Conservation (phyloP, 345 rosid genomes). For the Conringia planisiliqua region DNA sequence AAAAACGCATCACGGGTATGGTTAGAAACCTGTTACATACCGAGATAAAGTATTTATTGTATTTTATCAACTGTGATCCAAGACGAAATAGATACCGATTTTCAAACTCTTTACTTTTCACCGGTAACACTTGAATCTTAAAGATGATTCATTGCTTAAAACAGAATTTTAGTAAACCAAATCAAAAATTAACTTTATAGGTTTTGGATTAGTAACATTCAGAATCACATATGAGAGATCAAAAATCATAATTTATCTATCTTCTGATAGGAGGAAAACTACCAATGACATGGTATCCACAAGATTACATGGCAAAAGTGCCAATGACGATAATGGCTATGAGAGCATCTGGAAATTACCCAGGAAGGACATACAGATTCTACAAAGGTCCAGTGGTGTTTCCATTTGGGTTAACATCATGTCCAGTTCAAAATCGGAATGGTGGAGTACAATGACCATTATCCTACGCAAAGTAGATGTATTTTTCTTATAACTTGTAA, state of each 20-base stretch:
- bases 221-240: not conserved
- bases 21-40: not conserved
- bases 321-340: slow-evolving; percentile 93
- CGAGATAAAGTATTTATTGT: too few relatives aligned
- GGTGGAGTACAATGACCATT: too few relatives aligned
- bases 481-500: too few relatives aligned
- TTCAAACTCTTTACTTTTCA: too few relatives aligned
- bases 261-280: slow-evolving; percentile 66
- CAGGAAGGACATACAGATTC: slow-evolving; percentile 91
- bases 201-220: not conserved
- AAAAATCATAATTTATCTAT: not conserved
- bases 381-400: slow-evolving; percentile 87
- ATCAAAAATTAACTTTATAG: not conserved
- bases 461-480: too few relatives aligned
- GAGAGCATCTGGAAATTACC: slow-evolving; percentile 61
- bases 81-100: too few relatives aligned
- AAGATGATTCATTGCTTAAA: too few relatives aligned
- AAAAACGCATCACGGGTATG: slow-evolving; percentile 84
- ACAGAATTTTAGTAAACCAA: too few relatives aligned
- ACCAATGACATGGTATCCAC: slow-evolving; percentile 97
- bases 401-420: slow-evolving; percentile 82
- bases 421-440: too few relatives aligned
- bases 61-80: too few relatives aligned
- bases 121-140: too few relatives aligned
- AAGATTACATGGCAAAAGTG: slow-evolving; percentile 56